Evolutionary conservation across 208 protist genomes (phyloP).

Genomic region (Trypanosoma platydactyli): DNA sequence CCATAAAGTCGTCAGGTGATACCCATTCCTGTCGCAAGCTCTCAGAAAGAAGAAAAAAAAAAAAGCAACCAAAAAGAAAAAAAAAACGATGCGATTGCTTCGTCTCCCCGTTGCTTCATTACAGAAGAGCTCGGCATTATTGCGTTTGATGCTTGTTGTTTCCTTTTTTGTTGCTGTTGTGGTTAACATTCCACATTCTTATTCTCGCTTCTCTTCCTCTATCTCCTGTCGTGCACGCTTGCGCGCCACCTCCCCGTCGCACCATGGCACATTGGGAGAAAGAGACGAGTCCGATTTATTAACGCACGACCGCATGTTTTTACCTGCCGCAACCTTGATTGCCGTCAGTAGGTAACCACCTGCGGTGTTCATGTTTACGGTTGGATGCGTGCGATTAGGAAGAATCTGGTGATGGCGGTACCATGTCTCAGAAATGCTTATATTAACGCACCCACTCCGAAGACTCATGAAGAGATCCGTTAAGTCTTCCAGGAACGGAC

Average conservation of each 20-base stretch:
- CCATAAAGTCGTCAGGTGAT: too few species aligned
- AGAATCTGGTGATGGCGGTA: slow-evolving; percentile 94
- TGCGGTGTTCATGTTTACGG: slow-evolving; percentile 91
- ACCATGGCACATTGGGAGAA: not conserved
- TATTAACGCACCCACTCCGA: slow-evolving; percentile 73
- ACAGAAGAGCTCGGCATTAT: not conserved
- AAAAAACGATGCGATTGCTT: not conserved
- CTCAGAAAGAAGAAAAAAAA: too few species aligned
- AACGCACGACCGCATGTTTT: slow-evolving; percentile 21
- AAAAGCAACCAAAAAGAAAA: not conserved
- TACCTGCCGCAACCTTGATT: slow-evolving; percentile 65
- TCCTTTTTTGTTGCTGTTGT: not conserved
- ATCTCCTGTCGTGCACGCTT: not conserved
- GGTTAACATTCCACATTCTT: too few species aligned
- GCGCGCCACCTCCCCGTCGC: not conserved
- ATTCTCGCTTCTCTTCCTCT: not conserved
- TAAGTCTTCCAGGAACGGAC: slow-evolving; percentile 82
- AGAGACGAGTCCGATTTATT: slow-evolving; percentile 4
- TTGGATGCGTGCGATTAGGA: slow-evolving; percentile 91
- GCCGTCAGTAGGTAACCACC: slow-evolving; percentile 91
- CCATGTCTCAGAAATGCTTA: slow-evolving; percentile 92
- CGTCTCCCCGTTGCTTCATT: not conserved
- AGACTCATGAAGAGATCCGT: slow-evolving; percentile 60
- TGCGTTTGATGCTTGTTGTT: not conserved
- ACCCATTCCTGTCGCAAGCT: too few species aligned